Evolutionary conservation across 2,329 filamentous ascomycete species (phyloP).

Genomic region (Colletotrichum ledebouriae): DNA sequence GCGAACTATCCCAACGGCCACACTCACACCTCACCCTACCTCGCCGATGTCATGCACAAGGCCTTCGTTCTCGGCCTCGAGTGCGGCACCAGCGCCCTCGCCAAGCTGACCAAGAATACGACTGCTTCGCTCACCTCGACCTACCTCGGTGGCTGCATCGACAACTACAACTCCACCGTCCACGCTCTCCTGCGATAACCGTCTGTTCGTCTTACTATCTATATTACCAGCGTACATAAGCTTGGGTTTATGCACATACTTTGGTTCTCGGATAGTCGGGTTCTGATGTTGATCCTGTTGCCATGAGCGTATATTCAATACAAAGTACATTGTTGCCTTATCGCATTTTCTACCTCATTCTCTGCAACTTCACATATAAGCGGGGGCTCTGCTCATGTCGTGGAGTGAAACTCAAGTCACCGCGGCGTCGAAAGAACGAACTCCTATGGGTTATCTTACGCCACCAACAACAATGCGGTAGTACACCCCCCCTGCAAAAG

Average conservation of each 20-base stretch:
- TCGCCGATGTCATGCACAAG: slow-evolving; percentile 68
- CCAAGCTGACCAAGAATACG: slow-evolving; percentile 49
- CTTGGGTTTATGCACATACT: slow-evolving; percentile 32
- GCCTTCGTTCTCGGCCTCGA: slow-evolving; percentile 69
- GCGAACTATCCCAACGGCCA: slow-evolving; percentile 70
- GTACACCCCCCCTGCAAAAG: not conserved
- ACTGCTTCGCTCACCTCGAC: slow-evolving; percentile 49
- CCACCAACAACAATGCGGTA: too few species aligned
- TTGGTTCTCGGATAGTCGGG: not conserved
- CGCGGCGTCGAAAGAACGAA: too few species aligned
- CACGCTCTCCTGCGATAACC: slow-evolving; percentile 36
- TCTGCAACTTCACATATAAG: too few species aligned
- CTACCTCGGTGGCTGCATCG: slow-evolving; percentile 49
- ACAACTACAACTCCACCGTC: slow-evolving; percentile 41
- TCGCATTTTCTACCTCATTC: not conserved
- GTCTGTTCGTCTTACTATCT: not conserved
- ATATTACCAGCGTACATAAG: not conserved
- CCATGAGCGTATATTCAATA: slow-evolving; percentile 12
- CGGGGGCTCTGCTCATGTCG: too few species aligned
- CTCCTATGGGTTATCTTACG: too few species aligned
- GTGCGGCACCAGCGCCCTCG: slow-evolving; percentile 61
- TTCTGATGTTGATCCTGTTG: not conserved
- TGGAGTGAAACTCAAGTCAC: too few species aligned
- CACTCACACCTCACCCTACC: slow-evolving; percentile 70
- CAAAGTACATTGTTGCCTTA: not conserved